Conservation (phyloP, 345 rosid genomes). For the Lenwebbia sp. region DNA sequence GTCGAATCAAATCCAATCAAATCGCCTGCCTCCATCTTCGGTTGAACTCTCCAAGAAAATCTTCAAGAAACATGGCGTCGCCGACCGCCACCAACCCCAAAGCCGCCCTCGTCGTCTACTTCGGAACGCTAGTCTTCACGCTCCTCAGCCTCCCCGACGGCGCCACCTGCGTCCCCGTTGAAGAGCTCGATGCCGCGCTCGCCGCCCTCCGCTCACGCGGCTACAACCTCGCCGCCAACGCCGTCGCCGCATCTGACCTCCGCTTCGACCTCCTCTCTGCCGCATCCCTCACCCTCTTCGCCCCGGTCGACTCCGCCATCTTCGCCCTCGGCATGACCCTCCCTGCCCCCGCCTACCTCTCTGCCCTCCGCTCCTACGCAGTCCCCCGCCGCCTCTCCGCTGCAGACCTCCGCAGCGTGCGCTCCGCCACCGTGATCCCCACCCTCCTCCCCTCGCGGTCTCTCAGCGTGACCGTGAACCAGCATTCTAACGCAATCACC, state of each 20-base stretch:
- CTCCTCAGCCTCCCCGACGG: neutral
- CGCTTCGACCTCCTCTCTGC: slow-evolving; percentile 17
- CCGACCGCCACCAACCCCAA: neutral
- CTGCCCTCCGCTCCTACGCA: slow-evolving; percentile 32
- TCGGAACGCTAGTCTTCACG: neutral
- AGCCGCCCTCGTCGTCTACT: neutral
- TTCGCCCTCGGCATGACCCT: slow-evolving; percentile 39
- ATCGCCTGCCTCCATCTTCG: neutral
- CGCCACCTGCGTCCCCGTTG: neutral
- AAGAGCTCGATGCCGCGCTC: neutral
- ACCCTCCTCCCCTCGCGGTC: slow-evolving; percentile 25
- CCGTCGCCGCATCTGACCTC: neutral
- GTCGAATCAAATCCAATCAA: neutral
- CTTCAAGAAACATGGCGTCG: neutral
- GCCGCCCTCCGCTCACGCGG: neutral
- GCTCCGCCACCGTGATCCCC: slow-evolving; percentile 18
- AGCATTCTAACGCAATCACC: neutral
- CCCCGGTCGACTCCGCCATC: slow-evolving; percentile 29
- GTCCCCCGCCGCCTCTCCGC: slow-evolving; percentile 28
- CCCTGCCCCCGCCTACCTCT: slow-evolving; percentile 21
- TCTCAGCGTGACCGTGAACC: slow-evolving; percentile 8
- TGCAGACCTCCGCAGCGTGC: slow-evolving; percentile 17
- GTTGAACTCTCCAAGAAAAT: neutral
- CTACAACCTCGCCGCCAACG: neutral
- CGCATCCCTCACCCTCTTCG: slow-evolving; percentile 25